Conservation (phyloP, 768 basidiomycete species). For the Phylloporus rhodoxanthus region DNA sequence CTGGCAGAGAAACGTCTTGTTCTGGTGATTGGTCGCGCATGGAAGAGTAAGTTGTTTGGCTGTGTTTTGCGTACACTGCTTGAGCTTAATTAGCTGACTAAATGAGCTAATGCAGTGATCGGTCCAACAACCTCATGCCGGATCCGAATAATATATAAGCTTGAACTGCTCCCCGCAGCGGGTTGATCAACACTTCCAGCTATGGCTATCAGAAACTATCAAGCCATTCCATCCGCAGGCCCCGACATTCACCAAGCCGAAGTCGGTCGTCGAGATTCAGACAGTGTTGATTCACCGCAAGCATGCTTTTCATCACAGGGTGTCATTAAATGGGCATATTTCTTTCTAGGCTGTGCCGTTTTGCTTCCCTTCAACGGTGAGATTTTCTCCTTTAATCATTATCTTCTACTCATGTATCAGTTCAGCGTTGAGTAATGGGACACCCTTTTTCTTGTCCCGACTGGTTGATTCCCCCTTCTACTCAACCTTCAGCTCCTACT, state of each 20-base stretch:
- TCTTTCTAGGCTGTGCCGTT: constrained; percentile 71
- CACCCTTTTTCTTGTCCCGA: constrained; percentile 73
- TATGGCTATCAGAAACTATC: not conserved
- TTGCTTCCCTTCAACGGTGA: constrained; percentile 88
- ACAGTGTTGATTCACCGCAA: constrained; percentile 17
- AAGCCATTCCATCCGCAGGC: not conserved
- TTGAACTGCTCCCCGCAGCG: not conserved
- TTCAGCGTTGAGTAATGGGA: constrained; percentile 78
- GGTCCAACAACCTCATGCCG: not conserved
- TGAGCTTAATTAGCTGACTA: not conserved
- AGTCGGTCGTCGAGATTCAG: not conserved
- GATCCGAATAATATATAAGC: not conserved
- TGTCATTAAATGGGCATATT: constrained; percentile 57
- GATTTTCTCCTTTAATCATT: not conserved
- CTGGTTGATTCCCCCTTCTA: constrained; percentile 53
- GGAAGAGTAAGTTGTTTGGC: constrained; percentile 4
- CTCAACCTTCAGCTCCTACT: constrained; percentile 58
- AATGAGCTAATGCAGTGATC: not conserved
- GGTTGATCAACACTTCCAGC: not conserved
- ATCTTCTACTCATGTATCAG: not conserved
- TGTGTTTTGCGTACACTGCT: not conserved
- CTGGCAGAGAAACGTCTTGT: constrained; percentile 39
- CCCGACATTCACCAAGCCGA: not conserved
- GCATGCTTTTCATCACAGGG: constrained; percentile 29
- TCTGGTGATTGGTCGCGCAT: constrained; percentile 37